Conservation (phyloP, 768 basidiomycete genomes). For the Cubamyces lactineus region DNA sequence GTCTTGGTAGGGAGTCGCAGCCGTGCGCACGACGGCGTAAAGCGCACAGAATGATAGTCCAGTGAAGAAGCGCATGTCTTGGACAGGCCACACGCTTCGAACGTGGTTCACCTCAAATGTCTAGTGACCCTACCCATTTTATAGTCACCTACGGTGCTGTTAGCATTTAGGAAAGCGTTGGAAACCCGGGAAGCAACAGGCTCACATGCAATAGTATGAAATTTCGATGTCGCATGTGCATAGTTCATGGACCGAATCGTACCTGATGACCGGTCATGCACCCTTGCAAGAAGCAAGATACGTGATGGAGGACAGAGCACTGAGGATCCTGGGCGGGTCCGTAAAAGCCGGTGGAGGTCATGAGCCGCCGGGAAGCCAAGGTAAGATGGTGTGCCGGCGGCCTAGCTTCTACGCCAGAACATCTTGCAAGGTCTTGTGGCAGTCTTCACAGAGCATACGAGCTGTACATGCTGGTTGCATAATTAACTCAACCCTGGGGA, state of each 20-base stretch:
- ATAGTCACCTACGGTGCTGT: not conserved
- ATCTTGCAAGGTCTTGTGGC: not conserved
- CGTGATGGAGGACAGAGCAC: not conserved
- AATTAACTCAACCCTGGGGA: too few species aligned
- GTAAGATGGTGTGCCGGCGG: not conserved
- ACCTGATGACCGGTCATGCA: conserved; percentile 12
- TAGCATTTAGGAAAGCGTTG: not conserved
- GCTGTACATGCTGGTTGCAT: too few species aligned
- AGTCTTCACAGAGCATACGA: not conserved
- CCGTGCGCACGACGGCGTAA: not conserved
- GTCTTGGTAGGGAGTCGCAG: conserved; percentile 12
- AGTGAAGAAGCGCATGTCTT: not conserved
- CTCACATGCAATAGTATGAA: not conserved
- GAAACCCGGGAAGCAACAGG: not conserved
- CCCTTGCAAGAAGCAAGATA: not conserved
- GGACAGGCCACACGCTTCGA: not conserved
- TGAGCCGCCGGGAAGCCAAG: conserved; percentile 1
- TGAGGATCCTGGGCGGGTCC: not conserved
- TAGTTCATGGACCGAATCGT: not conserved
- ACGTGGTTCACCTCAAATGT: not conserved
- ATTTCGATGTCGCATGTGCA: not conserved
- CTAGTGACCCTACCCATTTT: not conserved
- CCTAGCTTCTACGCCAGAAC: not conserved
- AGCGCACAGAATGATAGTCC: not conserved
- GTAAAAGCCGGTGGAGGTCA: conserved; percentile 12